Evolutionary conservation across 2,329 filamentous ascomycete genomes (phyloP).

Genomic region (Colletotrichum phormii): DNA sequence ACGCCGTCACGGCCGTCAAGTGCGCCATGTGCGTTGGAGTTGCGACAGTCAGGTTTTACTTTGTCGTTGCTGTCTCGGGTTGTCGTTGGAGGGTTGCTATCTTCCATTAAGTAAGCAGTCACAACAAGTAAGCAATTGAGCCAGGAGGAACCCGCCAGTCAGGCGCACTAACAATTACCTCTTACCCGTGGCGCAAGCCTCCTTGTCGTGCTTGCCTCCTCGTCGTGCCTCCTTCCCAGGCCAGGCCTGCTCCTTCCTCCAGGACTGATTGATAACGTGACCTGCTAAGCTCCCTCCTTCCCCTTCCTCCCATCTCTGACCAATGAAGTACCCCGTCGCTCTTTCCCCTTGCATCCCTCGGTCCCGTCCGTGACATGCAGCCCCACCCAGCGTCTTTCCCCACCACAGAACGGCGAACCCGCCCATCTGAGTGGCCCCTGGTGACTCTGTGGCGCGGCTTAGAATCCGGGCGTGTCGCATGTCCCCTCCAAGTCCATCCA

Average conservation of each 20-base stretch:
- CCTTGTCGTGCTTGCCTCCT: not conserved
- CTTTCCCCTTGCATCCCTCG: not conserved
- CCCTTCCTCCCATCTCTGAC: not conserved
- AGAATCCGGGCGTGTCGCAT: slow-evolving; percentile 24
- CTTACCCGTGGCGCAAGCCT: not conserved
- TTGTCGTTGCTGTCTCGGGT: not conserved
- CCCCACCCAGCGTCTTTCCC: not conserved
- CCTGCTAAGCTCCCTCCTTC: not conserved
- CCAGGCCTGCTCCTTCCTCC: no score
- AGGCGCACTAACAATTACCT: not conserved
- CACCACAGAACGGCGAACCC: slow-evolving; percentile 4
- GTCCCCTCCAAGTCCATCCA: not conserved
- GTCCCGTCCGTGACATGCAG: slow-evolving; percentile 8
- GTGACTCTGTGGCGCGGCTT: slow-evolving; percentile 7
- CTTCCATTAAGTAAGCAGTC: not conserved
- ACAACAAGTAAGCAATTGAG: not conserved
- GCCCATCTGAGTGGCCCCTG: not conserved
- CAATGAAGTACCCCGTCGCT: not conserved
- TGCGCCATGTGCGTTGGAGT: slow-evolving; percentile 22
- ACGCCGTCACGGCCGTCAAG: slow-evolving; percentile 4
- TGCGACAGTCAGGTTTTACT: slow-evolving; percentile 10
- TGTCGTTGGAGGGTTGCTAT: not conserved
- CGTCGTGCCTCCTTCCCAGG: no score
- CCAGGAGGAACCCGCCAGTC: not conserved
- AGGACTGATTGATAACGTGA: not conserved